These are phyloP conservation scores for Lagenaria siceraria DNA, from an alignment of 306 rosid species.

Conservation along the genomic window DNA sequence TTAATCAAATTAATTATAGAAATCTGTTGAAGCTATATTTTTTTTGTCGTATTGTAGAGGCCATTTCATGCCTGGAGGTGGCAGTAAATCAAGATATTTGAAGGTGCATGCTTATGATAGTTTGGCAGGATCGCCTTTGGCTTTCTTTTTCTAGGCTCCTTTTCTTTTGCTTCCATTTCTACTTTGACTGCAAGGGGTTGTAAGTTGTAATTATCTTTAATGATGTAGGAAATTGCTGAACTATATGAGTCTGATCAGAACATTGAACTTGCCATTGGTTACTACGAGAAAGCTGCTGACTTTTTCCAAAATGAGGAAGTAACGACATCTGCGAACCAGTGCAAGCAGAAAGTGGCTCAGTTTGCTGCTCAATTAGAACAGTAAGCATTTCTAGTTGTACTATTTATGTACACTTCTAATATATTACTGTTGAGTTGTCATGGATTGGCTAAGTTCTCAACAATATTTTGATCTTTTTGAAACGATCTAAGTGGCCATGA, in stretches of 20 bases:
- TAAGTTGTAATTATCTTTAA: slow-evolving; percentile 11
- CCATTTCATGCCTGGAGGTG: slow-evolving; percentile 65
- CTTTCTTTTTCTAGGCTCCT: background rate
- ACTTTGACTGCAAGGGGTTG: background rate
- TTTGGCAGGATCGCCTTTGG: background rate
- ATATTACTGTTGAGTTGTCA: background rate
- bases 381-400: slow-evolving; percentile 20
- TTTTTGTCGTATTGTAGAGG: slow-evolving; percentile 28
- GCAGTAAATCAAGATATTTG: slow-evolving; percentile 71
- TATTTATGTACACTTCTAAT: background rate
- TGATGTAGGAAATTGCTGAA: slow-evolving; percentile 82
- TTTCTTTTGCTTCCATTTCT: background rate
- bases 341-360: slow-evolving; percentile 97
- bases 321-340: slow-evolving; percentile 71
- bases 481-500: background rate
- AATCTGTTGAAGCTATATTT: background rate
- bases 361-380: slow-evolving; percentile 86
- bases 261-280: slow-evolving; percentile 62
- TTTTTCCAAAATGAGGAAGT: slow-evolving; percentile 86
- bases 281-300: slow-evolving; percentile 80
- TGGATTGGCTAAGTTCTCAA: background rate
- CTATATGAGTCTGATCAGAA: slow-evolving; percentile 76
- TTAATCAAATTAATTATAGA: background rate
- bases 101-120: slow-evolving; percentile 36
- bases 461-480: background rate